Evolutionary conservation across 371 early-diverging fungal species (phyloP).

Genomic region (Haplosporangium sp.): DNA sequence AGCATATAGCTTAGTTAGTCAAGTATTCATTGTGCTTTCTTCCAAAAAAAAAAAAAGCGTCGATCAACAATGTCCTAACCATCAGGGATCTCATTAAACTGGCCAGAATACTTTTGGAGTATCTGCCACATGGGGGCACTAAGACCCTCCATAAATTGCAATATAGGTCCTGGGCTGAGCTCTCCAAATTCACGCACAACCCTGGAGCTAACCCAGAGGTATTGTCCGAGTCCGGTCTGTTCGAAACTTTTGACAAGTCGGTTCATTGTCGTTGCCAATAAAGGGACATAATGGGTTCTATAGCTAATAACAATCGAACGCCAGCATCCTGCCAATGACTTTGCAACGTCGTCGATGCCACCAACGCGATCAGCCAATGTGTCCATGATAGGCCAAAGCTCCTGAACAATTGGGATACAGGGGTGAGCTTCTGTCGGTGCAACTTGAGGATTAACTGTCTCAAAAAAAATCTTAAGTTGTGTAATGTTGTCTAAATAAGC

Average conservation of each 20-base stretch:
- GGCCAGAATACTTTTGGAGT: conserved; percentile 57
- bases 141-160: conserved; percentile 66
- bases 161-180: conserved; percentile 16
- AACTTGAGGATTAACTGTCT: conserved; percentile 64
- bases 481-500: conserved; percentile 56
- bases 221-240: conserved; percentile 71
- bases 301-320: conserved; percentile 74
- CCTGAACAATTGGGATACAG: conserved; percentile 75
- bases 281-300: conserved; percentile 64
- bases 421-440: conserved; percentile 72
- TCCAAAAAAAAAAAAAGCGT: too few relatives aligned
- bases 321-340: conserved; percentile 76
- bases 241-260: conserved; percentile 71
- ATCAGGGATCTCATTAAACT: conserved; percentile 75
- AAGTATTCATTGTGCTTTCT: too few relatives aligned
- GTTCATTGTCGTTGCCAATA: conserved; percentile 59
- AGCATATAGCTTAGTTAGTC: too few relatives aligned
- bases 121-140: conserved; percentile 70
- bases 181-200: conserved; percentile 55
- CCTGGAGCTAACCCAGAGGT: conserved; percentile 78
- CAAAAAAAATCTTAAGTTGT: conserved; percentile 67
- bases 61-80: conserved; percentile 54
- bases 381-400: conserved; percentile 85
- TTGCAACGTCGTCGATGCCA: conserved; percentile 64
- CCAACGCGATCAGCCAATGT: conserved; percentile 67